These are phyloP conservation scores for Penicillium soppii DNA, from an alignment of 495 filamentous ascomycete species.

Conservation along the genomic window DNA sequence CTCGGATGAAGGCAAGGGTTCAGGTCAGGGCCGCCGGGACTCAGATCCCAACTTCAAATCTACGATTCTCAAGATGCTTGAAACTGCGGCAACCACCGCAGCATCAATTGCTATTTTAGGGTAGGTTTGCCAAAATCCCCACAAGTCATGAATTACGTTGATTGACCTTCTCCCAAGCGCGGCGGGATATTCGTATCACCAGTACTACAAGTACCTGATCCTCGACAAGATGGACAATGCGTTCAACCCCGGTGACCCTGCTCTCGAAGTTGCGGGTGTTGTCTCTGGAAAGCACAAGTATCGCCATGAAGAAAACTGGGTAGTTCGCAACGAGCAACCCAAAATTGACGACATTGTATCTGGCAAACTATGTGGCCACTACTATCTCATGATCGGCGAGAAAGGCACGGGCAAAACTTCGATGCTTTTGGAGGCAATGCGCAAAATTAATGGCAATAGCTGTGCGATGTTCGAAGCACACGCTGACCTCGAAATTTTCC, in stretches of 20 bases:
- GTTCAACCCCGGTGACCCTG: constrained; percentile 90
- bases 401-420: constrained; percentile 95
- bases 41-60: constrained; percentile 38
- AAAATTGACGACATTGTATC: constrained; percentile 75
- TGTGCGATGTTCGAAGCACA: constrained; percentile 95
- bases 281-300: constrained; percentile 54
- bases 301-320: constrained; percentile 71
- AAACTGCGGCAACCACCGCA: constrained; percentile 80
- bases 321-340: constrained; percentile 74
- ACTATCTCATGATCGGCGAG: constrained; percentile 91
- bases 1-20: constrained; percentile 26
- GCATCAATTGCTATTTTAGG: constrained; percentile 84
- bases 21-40: constrained; percentile 22
- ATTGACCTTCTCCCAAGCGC: constrained; percentile 41
- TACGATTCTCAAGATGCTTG: constrained; percentile 75
- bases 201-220: constrained; percentile 85
- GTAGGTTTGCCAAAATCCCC: constrained; percentile 40
- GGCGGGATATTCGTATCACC: constrained; percentile 82
- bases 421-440: constrained; percentile 94
- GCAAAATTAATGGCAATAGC: constrained; percentile 80
- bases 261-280: constrained; percentile 81
- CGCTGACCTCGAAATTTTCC: constrained; percentile 91
- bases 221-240: constrained; percentile 89
- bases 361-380: constrained; percentile 70
- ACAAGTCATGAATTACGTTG: not conserved